Evolutionary conservation across 2,329 filamentous ascomycete species (phyloP), one percentile per base, ranked within the genome.

Genomic region (Clarireedia sp.): DNA sequence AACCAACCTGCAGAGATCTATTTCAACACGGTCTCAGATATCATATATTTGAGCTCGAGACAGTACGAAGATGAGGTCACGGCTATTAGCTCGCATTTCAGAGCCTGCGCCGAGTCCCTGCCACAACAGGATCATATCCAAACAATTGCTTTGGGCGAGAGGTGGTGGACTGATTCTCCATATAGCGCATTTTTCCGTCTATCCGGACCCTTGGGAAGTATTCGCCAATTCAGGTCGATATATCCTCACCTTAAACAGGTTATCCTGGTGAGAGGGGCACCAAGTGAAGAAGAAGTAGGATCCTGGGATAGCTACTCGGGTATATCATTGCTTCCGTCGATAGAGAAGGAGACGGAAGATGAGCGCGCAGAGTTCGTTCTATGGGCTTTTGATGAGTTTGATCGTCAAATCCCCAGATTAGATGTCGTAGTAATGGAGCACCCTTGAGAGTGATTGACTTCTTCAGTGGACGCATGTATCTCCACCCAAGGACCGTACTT

Each of bases 11-110:
- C 48, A 10, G 40, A 45, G 12, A 58, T 54, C 14, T 56, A 58
- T 33, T 56, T 53, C 17, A 56, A 58, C 44, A 48, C 56, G 3
- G 26, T 51, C n/a, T 43, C 33, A 26, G 53, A 58, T 21, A 49
- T 51, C 21, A 33, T 58, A 6, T 58, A 56, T 37, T 51, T 58
- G 36, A 50, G 56, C 19, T 41, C 44, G 12, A 52, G 56, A 12
- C 41, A 52, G 21, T 56, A 48, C 26, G 44, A 45, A 14, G 53
- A 58, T 14, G 56, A 58, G 38, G 26, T 58, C 14, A 23, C 12
- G 19, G 48, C 45, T 2, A 56, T 58, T 5, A 38, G 26, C 46
- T 47, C 51, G 43, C 50, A 52, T 38, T 58, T 58, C 24, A 37
- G 36, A 24, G 38, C 24, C 2, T 29, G 41, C n/a, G 26, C 44